Conservation (phyloP, 331 rosid species). For the Quercus lobata region DNA sequence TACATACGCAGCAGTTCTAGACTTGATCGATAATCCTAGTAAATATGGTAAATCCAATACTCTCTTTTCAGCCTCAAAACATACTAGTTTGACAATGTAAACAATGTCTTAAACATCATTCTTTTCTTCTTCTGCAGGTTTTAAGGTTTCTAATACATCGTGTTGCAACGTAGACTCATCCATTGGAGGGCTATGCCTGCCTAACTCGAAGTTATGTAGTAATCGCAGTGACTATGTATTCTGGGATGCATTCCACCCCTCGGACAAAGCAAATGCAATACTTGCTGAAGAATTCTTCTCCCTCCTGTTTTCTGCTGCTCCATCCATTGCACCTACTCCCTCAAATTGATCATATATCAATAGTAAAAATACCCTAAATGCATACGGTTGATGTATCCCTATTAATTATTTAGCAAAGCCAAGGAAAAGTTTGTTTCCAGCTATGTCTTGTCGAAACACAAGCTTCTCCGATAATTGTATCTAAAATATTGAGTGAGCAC, state of each 20-base stretch:
- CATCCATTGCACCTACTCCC: conserved; percentile 39
- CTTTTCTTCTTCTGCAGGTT: conserved; percentile 32
- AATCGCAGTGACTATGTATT: conserved; percentile 69
- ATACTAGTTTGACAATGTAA: neutral
- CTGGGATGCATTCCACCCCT: conserved; percentile 94
- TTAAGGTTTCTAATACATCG: conserved; percentile 70
- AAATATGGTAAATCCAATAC: conserved; percentile 39
- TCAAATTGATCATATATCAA: conserved; percentile 10
- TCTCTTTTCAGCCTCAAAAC: neutral
- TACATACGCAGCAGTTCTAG: conserved; percentile 52
- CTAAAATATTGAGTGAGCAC: too few relatives aligned
- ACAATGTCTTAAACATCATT: neutral
- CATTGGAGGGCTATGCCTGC: conserved; percentile 79
- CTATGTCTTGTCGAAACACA: too few relatives aligned
- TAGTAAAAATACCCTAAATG: neutral
- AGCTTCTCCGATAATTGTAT: too few relatives aligned
- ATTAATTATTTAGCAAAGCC: neutral
- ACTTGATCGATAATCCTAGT: conserved; percentile 53
- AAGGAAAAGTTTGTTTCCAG: too few relatives aligned
- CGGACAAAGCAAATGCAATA: conserved; percentile 74
- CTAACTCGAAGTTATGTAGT: conserved; percentile 63
- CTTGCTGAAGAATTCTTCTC: conserved; percentile 67
- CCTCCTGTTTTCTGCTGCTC: conserved; percentile 22
- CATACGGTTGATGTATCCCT: neutral
- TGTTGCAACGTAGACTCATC: conserved; percentile 83